Conservation (phyloP, 2,329 filamentous ascomycete species). For the Cryphonectria parasitica region DNA sequence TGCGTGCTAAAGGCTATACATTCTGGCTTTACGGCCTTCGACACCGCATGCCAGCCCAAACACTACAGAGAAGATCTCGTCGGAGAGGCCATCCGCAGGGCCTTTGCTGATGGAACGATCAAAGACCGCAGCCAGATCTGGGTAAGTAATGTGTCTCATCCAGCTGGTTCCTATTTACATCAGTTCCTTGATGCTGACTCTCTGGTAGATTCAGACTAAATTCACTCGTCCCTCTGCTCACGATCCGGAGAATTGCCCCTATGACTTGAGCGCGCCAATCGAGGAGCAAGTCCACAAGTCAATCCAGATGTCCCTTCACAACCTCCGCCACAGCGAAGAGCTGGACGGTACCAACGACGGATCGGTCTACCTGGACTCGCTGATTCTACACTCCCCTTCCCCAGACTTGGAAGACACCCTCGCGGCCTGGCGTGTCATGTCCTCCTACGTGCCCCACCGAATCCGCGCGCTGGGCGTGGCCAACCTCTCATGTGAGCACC, state of each 20-base stretch:
- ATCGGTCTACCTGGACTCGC: neutral
- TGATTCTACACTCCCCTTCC: neutral
- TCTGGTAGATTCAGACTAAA: slow-evolving; percentile 17
- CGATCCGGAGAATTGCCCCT: slow-evolving; percentile 5
- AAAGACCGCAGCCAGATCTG: slow-evolving; percentile 29
- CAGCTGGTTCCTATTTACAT: neutral
- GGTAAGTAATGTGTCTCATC: neutral
- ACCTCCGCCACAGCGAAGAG: neutral
- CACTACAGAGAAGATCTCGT: slow-evolving; percentile 78
- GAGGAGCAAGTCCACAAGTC: slow-evolving; percentile 8
- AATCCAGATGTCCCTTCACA: neutral
- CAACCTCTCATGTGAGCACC: slow-evolving; percentile 63
- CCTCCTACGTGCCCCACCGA: slow-evolving; percentile 54
- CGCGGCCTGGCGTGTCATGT: slow-evolving; percentile 4
- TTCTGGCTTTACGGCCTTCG: slow-evolving; percentile 72
- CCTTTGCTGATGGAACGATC: slow-evolving; percentile 61
- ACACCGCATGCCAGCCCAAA: slow-evolving; percentile 78
- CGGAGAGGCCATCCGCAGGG: slow-evolving; percentile 66
- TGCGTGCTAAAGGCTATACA: slow-evolving; percentile 71
- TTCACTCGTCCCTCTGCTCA: slow-evolving; percentile 10
- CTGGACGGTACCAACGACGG: neutral
- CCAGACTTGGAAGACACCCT: neutral
- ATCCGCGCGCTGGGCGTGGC: slow-evolving; percentile 75
- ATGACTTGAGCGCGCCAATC: slow-evolving; percentile 1
- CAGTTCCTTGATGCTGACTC: neutral